Evolutionary conservation across 192 early-diverging fungal genomes (phyloP), one percentile per base, ranked within the genome.

Genomic region (Coemansia sp.): DNA sequence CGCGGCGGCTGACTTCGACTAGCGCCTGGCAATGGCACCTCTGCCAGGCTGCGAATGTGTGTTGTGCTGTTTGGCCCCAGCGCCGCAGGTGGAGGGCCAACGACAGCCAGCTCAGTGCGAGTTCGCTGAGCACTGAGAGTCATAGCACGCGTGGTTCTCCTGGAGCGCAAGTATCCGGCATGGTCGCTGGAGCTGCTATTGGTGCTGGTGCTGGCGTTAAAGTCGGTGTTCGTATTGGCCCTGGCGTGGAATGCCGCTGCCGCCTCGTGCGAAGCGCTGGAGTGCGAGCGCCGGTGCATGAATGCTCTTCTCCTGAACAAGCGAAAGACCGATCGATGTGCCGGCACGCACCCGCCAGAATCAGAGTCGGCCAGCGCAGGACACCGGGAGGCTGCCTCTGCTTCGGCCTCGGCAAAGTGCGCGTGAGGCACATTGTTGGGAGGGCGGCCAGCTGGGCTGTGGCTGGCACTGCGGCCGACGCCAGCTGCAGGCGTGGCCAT

Each of bases 101-200:
- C 72, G 28, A 79, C 65, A n/a, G 77, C 77, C 26, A 74, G 34
- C 56, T 79, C 77, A 53, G 68, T 79, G 61, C 77, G 72, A 20
- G 77, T 79, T 35, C 77, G 77, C 65, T 79, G 77, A 33, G 77
- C 72, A 45, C 72, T 79, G 58, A 79, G 77, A 26, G 77, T 79
- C 39, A 66, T 63, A 3, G 63, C 77, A 7, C 72, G 68, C 57
- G 72, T 79, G n/a, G 39, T 58, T 35, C 70, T 79, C 16, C 67
- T 64, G 12, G 77, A 70, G 53, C 77, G 77, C 77, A 79, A 38
- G 52, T 79, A 79, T n/a, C 77, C 77, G 62, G 68, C 77, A 47
- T 62, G 61, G 39, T 70, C 68, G 62, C 72, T 73, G 14, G 68
- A 62, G 59, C 65, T 74, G 43, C 63, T 55, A 28, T 55, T 73